A percentile compares a stretch with the other conserved stretches of the same genome.
These are phyloP conservation scores for Tuber brumale DNA, from an alignment of 495 filamentous ascomycete species.

Conservation along the genomic window DNA sequence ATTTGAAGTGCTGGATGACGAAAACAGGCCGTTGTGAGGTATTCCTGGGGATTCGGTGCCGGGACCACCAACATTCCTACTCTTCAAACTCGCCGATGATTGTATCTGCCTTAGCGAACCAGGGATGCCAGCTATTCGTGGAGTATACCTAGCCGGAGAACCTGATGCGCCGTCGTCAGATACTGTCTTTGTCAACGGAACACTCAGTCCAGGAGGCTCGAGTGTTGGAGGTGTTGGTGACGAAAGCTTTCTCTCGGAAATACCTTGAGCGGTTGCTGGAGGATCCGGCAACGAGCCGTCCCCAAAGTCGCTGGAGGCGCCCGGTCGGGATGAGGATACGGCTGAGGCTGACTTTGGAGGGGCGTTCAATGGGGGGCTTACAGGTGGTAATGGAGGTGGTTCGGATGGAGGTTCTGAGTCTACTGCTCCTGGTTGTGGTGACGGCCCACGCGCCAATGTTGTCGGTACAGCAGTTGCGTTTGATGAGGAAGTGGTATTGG, in stretches of 20 bases:
- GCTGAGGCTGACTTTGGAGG: slow-evolving; percentile 38
- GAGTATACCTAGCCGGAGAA: slow-evolving; percentile 49
- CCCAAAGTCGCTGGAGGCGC: slow-evolving; percentile 24
- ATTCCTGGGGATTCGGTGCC: slow-evolving; percentile 65
- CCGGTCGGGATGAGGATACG: slow-evolving; percentile 22
- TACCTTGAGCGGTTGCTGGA: slow-evolving; percentile 26
- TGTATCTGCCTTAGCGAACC: slow-evolving; percentile 67
- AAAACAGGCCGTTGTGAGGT: slow-evolving; percentile 63
- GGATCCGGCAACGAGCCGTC: slow-evolving; percentile 25
- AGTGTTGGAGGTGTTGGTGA: slow-evolving; percentile 33
- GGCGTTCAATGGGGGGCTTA: slow-evolving; percentile 26
- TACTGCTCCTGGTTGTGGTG: slow-evolving; percentile 16
- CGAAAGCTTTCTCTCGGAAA: slow-evolving; percentile 30
- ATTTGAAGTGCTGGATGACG: slow-evolving; percentile 46
- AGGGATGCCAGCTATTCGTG: slow-evolving; percentile 51
- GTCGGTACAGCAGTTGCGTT: slow-evolving; percentile 41
- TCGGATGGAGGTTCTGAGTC: slow-evolving; percentile 35
- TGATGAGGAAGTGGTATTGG: slow-evolving; percentile 44
- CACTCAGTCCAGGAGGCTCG: slow-evolving; percentile 26
- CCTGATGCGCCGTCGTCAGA: slow-evolving; percentile 30
- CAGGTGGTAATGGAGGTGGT: slow-evolving; percentile 41
- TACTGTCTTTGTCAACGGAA: slow-evolving; percentile 23
- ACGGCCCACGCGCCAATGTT: slow-evolving; percentile 40
- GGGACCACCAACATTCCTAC: slow-evolving; percentile 55
- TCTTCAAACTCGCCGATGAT: slow-evolving; percentile 68